Conservation (phyloP, 2,329 filamentous ascomycete genomes). For the Phaeosphaeriaceae sp. region DNA sequence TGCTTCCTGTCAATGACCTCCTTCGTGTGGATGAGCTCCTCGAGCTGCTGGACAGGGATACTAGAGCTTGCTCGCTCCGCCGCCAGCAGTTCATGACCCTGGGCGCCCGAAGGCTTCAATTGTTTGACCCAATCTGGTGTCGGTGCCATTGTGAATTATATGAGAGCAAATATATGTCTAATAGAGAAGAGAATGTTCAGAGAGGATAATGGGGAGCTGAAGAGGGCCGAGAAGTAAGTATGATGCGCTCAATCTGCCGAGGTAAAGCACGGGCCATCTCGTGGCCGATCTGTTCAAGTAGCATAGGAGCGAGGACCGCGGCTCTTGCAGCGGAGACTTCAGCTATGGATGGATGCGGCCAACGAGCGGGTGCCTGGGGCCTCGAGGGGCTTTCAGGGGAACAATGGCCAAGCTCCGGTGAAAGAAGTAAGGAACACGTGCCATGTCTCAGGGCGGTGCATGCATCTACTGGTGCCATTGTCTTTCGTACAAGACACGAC, state of each 20-base stretch:
- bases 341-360: too few relatives aligned
- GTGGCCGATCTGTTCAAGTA: not conserved
- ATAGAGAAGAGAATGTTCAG: conserved; percentile 10
- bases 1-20: conserved; percentile 67
- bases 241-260: not conserved
- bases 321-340: not conserved
- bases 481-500: not conserved
- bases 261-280: not conserved
- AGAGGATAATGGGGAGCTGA: conserved; percentile 1
- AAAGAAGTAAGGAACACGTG: not conserved
- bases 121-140: conserved; percentile 71
- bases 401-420: not conserved
- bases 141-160: conserved; percentile 40
- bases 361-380: too few relatives aligned
- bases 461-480: not conserved
- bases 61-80: conserved; percentile 72
- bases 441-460: conserved; percentile 1
- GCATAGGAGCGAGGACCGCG: not conserved
- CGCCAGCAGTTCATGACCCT: conserved; percentile 73
- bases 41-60: conserved; percentile 71
- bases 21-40: conserved; percentile 73
- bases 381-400: too few relatives aligned
- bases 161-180: conserved; percentile 10
- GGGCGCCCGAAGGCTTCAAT: conserved; percentile 69
- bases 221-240: not conserved